A percentile compares a stretch with the other conserved stretches of the same genome.
These are phyloP conservation scores for Ormosia semicastrata DNA, from an alignment of 306 rosid species.

Conservation along the genomic window DNA sequence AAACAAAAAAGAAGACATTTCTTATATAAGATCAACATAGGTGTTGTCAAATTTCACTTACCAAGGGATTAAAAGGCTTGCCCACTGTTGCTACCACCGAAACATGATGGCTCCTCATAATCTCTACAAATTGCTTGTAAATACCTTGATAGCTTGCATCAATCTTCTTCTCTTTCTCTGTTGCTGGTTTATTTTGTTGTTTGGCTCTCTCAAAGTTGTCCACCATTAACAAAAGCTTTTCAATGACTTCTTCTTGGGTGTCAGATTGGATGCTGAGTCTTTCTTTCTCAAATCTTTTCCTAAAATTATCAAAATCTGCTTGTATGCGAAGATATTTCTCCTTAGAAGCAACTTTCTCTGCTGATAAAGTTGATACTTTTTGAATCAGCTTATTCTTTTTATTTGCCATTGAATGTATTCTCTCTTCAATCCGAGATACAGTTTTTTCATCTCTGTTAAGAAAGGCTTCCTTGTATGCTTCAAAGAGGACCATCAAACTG, in stretches of 20 bases:
- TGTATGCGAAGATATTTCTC: constrained; percentile 67
- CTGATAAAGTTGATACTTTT: constrained; percentile 48
- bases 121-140: constrained; percentile 91
- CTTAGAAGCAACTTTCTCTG: constrained; percentile 67
- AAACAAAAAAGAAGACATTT: not conserved
- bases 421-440: constrained; percentile 52
- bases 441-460: constrained; percentile 48
- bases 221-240: constrained; percentile 76
- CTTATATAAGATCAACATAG: not conserved
- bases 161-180: constrained; percentile 79
- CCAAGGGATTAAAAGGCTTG: constrained; percentile 86
- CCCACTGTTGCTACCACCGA: constrained; percentile 74
- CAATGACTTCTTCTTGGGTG: constrained; percentile 69
- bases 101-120: constrained; percentile 70
- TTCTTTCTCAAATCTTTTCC: constrained; percentile 78
- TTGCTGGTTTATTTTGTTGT: constrained; percentile 59
- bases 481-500: constrained; percentile 49
- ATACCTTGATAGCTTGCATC: constrained; percentile 89
- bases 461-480: constrained; percentile 71
- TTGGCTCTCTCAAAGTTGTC: constrained; percentile 85
- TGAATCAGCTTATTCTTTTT: constrained; percentile 50
- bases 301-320: constrained; percentile 93
- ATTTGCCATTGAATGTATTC: constrained; percentile 37
- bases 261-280: constrained; percentile 46
- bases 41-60: constrained; percentile 41